Evolutionary conservation across 1,284 basidiomycete species (phyloP).

Genomic region (Cryptococcus sp.): DNA sequence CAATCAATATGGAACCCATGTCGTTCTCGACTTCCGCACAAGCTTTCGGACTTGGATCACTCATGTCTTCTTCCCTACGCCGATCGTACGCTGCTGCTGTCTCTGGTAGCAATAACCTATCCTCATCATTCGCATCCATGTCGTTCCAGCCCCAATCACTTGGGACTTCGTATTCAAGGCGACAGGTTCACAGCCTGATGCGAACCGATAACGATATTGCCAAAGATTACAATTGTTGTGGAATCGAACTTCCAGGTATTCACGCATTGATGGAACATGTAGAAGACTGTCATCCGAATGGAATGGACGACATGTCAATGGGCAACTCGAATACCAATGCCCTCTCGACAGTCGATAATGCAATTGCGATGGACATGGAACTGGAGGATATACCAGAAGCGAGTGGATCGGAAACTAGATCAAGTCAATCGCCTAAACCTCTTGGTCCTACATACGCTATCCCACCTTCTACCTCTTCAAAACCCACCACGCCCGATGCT

Average conservation of each 20-base stretch:
- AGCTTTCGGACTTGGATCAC: slow-evolving; percentile 27
- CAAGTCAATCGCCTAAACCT: slow-evolving; percentile 29
- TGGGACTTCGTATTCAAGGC: slow-evolving; percentile 33
- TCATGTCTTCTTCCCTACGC: slow-evolving; percentile 26
- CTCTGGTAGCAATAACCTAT: slow-evolving; percentile 22
- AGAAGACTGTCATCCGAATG: slow-evolving; percentile 41
- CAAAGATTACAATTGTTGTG: slow-evolving; percentile 42
- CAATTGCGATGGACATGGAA: slow-evolving; percentile 44
- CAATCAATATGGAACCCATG: slow-evolving; percentile 41
- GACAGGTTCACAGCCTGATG: slow-evolving; percentile 38
- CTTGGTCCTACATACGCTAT: slow-evolving; percentile 36
- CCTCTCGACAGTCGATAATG: slow-evolving; percentile 21
- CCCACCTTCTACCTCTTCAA: slow-evolving; percentile 22
- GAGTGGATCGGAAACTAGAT: slow-evolving; percentile 19
- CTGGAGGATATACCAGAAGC: neutral
- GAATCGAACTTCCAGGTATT: slow-evolving; percentile 30
- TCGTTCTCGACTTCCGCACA: slow-evolving; percentile 32
- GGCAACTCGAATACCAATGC: slow-evolving; percentile 22
- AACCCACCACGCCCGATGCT: slow-evolving; percentile 22
- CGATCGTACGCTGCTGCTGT: slow-evolving; percentile 43
- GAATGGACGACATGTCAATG: too few species aligned
- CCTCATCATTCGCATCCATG: slow-evolving; percentile 40
- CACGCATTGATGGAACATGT: slow-evolving; percentile 44
- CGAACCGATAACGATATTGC: slow-evolving; percentile 38
- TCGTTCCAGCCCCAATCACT: slow-evolving; percentile 34